Conservation (phyloP, 805 yeast species). For the Soucietia sequanensis region DNA sequence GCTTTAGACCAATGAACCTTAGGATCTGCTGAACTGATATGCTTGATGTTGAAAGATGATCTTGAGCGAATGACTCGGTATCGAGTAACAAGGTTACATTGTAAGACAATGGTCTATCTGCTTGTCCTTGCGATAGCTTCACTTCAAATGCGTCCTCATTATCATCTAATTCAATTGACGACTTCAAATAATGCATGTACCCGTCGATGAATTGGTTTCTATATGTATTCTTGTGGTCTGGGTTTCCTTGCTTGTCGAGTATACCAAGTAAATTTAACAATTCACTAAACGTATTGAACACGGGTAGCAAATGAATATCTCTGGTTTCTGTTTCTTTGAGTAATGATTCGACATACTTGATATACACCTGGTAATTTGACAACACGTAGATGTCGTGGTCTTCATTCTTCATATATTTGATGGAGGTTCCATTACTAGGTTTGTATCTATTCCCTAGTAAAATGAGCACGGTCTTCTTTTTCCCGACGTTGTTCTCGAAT, state of each 20-base stretch:
- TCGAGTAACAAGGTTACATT: slow-evolving; percentile 16
- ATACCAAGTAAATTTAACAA: slow-evolving; percentile 12
- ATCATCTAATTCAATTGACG: slow-evolving; percentile 2
- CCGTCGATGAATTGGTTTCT: slow-evolving; percentile 6
- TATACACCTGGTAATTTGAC: slow-evolving; percentile 11
- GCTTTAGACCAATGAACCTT: slow-evolving; percentile 30
- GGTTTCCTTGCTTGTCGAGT: slow-evolving; percentile 3
- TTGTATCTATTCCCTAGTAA: neutral
- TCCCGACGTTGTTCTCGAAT: neutral
- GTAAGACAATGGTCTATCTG: slow-evolving; percentile 21
- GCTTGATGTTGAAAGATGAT: slow-evolving; percentile 16
- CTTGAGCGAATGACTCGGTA: slow-evolving; percentile 11
- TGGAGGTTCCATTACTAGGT: slow-evolving; percentile 9
- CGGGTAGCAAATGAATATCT: slow-evolving; percentile 7
- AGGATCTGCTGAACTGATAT: slow-evolving; percentile 35
- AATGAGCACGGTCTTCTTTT: neutral
- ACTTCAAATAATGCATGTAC: slow-evolving; percentile 5
- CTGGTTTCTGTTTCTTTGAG: slow-evolving; percentile 1
- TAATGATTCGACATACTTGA: slow-evolving; percentile 8
- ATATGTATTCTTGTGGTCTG: neutral
- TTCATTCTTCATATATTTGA: slow-evolving; percentile 8
- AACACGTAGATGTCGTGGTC: slow-evolving; percentile 14
- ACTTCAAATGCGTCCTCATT: slow-evolving; percentile 2
- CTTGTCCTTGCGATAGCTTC: slow-evolving; percentile 17
- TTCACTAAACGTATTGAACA: slow-evolving; percentile 8